Percentiles rank a stretch among this genome's conserved stretches.
Evolutionary conservation across 2,329 filamentous ascomycete genomes (phyloP).

Genomic region (Beauveria pseudobassiana): DNA sequence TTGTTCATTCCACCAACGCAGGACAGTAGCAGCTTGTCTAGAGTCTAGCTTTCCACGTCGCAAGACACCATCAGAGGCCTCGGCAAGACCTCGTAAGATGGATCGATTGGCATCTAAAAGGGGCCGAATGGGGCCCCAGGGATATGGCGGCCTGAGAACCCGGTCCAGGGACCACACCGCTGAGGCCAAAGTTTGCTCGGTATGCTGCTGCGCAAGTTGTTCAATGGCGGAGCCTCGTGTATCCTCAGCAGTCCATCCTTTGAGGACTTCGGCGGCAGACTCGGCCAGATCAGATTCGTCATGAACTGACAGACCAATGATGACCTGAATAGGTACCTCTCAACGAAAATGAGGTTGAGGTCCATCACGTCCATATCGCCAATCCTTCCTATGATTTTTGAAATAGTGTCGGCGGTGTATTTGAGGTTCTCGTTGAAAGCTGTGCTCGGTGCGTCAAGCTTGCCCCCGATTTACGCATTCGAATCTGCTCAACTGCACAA

Average conservation of each 20-base stretch:
- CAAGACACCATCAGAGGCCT: conserved; percentile 48
- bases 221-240: conserved; percentile 34
- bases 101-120: conserved; percentile 51
- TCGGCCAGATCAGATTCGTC: conserved; percentile 73
- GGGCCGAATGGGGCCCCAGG: conserved; percentile 51
- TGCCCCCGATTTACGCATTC: conserved; percentile 40
- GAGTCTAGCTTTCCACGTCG: conserved; percentile 47
- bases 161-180: conserved; percentile 36
- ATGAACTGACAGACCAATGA: conserved; percentile 75
- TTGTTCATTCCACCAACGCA: conserved; percentile 74
- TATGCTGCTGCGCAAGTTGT: conserved; percentile 32
- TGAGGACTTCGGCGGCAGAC: conserved; percentile 73
- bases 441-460: conserved; percentile 35
- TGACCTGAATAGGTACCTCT: conserved; percentile 62
- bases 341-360: conserved; percentile 61
- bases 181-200: conserved; percentile 32
- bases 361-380: conserved; percentile 66
- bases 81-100: conserved; percentile 48
- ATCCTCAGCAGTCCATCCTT: conserved; percentile 66
- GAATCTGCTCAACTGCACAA: conserved; percentile 68
- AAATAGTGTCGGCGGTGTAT: conserved; percentile 51
- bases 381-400: conserved; percentile 68
- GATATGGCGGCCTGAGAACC: conserved; percentile 27
- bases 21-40: conserved; percentile 57
- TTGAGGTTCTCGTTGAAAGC: conserved; percentile 70